A percentile compares a stretch with the other conserved stretches of the same genome.
These are phyloP conservation scores for Trypanosoma mega DNA, from an alignment of 208 protist species.

Conservation along the genomic window DNA sequence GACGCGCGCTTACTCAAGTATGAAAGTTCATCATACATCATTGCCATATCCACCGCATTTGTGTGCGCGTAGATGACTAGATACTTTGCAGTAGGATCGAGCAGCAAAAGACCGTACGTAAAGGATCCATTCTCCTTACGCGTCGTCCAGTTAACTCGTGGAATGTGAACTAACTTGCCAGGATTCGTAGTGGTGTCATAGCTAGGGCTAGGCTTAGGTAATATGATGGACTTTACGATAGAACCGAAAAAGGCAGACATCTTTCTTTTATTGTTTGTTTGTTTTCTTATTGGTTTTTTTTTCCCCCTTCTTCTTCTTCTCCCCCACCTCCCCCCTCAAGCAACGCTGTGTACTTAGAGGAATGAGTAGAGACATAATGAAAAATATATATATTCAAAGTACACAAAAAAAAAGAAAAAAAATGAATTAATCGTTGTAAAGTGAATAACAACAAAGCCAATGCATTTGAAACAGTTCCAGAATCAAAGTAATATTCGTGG, in stretches of 20 bases:
- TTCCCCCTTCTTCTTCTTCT: too few relatives aligned
- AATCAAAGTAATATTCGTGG: too few relatives aligned
- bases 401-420: too few relatives aligned
- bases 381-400: too few relatives aligned
- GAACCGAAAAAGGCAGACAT: conserved; percentile 58
- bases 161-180: conserved; percentile 57
- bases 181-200: conserved; percentile 49
- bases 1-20: conserved; percentile 51
- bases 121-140: conserved; percentile 53
- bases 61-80: conserved; percentile 83
- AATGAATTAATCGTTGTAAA: too few relatives aligned
- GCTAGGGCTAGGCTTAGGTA: conserved; percentile 63
- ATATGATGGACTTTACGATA: conserved; percentile 73
- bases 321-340: too few relatives aligned
- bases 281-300: neutral
- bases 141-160: conserved; percentile 44
- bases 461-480: too few relatives aligned
- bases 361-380: too few relatives aligned
- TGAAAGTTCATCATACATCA: conserved; percentile 67
- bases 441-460: too few relatives aligned
- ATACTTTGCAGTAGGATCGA: conserved; percentile 48
- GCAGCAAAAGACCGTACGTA: conserved; percentile 57
- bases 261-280: neutral
- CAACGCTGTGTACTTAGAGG: too few relatives aligned
- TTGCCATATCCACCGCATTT: conserved; percentile 84